Percentiles rank a stretch among this genome's conserved stretches.
Evolutionary conservation across 176 grass and related monocot genomes (phyloP).

Genomic region (Poa annua): DNA sequence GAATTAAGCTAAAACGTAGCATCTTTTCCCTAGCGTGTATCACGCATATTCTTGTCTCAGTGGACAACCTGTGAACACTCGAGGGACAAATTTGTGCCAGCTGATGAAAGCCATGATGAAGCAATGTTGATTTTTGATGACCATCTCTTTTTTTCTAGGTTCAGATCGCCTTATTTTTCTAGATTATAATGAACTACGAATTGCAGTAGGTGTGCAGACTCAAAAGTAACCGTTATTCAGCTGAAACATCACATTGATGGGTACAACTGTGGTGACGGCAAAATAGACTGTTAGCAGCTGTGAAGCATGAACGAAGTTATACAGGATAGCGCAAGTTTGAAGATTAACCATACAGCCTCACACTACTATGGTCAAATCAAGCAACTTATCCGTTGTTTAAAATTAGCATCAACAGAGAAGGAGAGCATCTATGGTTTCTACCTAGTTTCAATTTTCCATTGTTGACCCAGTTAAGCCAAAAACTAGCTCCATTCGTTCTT

Average conservation of each 20-base stretch:
- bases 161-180: not conserved
- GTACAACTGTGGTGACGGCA: not conserved
- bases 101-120: not conserved
- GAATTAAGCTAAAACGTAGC: slow-evolving; percentile 23
- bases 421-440: not conserved
- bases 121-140: not conserved
- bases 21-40: not conserved
- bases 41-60: not conserved
- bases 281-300: not conserved
- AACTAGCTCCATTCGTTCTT: not conserved
- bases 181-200: not conserved
- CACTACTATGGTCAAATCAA: not conserved
- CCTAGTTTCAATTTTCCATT: not conserved
- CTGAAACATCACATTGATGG: not conserved
- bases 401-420: not conserved
- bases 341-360: not conserved
- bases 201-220: not conserved
- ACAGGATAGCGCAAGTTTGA: not conserved
- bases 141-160: not conserved
- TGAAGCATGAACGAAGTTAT: not conserved
- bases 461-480: not conserved
- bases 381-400: not conserved
- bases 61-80: too few species aligned
- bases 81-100: too few species aligned
- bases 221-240: not conserved